Base-by-base conservation (phyloP, 1,284 basidiomycete genomes). In the Rhodofomes roseus region DNA sequence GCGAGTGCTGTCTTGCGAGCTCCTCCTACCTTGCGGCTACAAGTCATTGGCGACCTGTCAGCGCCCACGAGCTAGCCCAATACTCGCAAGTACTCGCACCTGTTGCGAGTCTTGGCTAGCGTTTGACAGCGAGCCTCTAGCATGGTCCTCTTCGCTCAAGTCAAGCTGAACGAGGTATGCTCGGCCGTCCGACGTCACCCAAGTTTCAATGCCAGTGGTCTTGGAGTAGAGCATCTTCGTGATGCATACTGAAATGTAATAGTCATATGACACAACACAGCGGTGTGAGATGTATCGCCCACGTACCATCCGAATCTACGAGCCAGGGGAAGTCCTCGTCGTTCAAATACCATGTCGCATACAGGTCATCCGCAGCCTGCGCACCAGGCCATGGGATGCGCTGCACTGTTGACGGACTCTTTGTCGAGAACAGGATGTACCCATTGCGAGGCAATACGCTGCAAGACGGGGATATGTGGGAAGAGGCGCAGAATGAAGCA, bases 171-270 rank as follows among this genome's bases (percentile, higher is more conserved):
- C 90, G 62, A 92, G 82, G 68, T 93, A 93, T 16, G 81, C 89
- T 63, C 90, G 76, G 41, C 90, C 90, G 63, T 93, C 90, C 2
- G 90, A 91, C 1, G 90, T 90, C 52, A 91, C 82, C 90, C 91
- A 93, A 0, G 85, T 84, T 71, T 93, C 91, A 14, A 86, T 81
- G 22, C 83, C 84, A 36, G 83, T 81, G 6, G 76, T 68, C 52
- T 82, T 79, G 54, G 83, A 83, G 64, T 84, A 77, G 31, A 79
- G 67, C 25, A 93, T 86, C 59, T 83, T 79, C 9, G 72, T 73
- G 34, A 92, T 78, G 29, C 79, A 77, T 6, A 90, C 90, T 91
- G 61, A 39, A 18, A 12, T 16, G 16, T 7, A 25, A 29, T n/a
- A 4, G 23, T 27, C 12, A 18, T 12, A 48, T 6, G 25, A 39